Conservation (phyloP, 192 early-diverging fungal genomes). For the Jimgerdemannia lactiflua region DNA sequence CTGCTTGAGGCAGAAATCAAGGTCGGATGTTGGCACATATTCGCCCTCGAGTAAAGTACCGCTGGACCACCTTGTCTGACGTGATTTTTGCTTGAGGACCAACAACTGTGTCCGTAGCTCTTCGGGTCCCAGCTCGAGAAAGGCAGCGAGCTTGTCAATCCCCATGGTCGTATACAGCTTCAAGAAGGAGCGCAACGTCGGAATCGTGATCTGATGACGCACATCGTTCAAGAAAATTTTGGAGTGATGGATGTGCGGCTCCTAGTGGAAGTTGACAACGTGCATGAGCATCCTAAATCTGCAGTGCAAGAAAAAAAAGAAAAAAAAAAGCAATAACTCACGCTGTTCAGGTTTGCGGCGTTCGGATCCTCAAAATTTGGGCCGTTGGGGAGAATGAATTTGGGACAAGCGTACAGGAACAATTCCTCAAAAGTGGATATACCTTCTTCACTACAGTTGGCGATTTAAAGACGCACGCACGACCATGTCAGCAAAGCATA, state of each 20-base stretch:
- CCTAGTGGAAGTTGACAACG: constrained; percentile 20
- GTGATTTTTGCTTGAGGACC: constrained; percentile 92
- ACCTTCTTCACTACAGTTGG: constrained; percentile 68
- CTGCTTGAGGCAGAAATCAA: constrained; percentile 92
- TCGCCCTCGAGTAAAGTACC: constrained; percentile 88
- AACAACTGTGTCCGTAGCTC: constrained; percentile 85
- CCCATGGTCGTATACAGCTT: constrained; percentile 95
- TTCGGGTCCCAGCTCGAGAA: constrained; percentile 81
- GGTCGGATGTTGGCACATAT: constrained; percentile 73
- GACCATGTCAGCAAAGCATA: too few relatives aligned
- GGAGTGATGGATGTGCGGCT: constrained; percentile 78
- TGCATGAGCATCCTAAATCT: background rate
- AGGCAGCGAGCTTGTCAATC: constrained; percentile 82
- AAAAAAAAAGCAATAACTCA: constrained; percentile 1
- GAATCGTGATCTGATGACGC: constrained; percentile 77
- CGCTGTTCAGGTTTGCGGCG: constrained; percentile 21
- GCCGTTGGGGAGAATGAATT: constrained; percentile 90
- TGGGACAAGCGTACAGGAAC: constrained; percentile 89
- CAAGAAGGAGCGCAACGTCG: constrained; percentile 90
- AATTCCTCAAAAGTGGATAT: constrained; percentile 83
- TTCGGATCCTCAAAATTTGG: constrained; percentile 76
- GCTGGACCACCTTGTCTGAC: constrained; percentile 80
- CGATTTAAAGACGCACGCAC: background rate
- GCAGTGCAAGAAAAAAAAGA: background rate
- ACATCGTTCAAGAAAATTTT: constrained; percentile 87